Percentiles rank a stretch among this genome's conserved stretches.
Evolutionary conservation across 2,329 filamentous ascomycete genomes (phyloP).

Genomic region (Xylariales sp.): DNA sequence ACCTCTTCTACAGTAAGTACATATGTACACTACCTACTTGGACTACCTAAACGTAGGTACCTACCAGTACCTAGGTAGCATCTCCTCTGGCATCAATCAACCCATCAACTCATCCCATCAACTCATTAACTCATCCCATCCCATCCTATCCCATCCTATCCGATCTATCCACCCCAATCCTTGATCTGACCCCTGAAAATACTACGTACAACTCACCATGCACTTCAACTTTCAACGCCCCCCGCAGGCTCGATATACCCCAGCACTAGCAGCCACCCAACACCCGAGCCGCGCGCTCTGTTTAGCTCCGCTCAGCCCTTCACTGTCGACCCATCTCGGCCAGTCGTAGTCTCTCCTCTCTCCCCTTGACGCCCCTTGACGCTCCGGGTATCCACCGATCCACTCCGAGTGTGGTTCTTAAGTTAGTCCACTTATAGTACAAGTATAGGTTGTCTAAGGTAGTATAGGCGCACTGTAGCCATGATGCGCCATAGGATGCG

Average conservation of each 20-base stretch:
- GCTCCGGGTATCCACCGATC: conserved; percentile 15
- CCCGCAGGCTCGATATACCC: conserved; percentile 12
- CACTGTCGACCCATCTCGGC: conserved; percentile 21
- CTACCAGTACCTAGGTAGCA: no score
- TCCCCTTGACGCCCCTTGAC: not conserved
- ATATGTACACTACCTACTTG: no score
- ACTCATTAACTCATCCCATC: not conserved
- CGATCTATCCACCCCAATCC: conserved; percentile 17
- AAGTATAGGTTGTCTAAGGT: no score
- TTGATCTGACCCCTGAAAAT: conserved; percentile 44
- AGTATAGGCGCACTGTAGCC: conserved; percentile 23
- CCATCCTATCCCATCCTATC: conserved; percentile 1
- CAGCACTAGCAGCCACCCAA: conserved; percentile 34
- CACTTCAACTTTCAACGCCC: no score
- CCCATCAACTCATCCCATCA: not conserved
- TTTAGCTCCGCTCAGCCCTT: conserved; percentile 24
- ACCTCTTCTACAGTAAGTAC: no score
- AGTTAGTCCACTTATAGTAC: no score
- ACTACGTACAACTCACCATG: conserved; percentile 39
- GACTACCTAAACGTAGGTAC: no score
- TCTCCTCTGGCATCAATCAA: not conserved
- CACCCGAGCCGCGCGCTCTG: conserved; percentile 46
- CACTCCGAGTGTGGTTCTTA: not conserved
- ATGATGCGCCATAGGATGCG: not conserved
- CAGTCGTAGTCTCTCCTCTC: conserved; percentile 21